Conservation (phyloP, 139 green algal genomes). For the Coelastrella sp. region DNA sequence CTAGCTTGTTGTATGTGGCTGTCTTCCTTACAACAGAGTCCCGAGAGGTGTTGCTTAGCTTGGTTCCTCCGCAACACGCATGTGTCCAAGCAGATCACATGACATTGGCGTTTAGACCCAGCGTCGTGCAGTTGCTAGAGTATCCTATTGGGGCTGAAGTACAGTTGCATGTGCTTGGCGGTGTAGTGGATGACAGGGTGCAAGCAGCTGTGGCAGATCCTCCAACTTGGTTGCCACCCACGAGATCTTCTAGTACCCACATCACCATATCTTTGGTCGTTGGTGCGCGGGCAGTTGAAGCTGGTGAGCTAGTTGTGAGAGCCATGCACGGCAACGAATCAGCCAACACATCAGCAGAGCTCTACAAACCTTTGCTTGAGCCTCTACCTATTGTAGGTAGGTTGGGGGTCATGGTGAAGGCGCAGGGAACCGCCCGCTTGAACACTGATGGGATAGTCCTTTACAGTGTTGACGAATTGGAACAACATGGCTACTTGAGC, state of each 20-base stretch:
- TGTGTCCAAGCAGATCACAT: conserved; percentile 43
- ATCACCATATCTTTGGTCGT: conserved; percentile 33
- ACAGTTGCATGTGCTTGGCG: neutral
- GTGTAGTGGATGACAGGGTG: conserved; percentile 13
- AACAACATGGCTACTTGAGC: neutral
- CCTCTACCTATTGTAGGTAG: conserved; percentile 25
- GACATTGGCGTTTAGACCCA: conserved; percentile 38
- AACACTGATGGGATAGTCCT: neutral
- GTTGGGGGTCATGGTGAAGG: conserved; percentile 17
- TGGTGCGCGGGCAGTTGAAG: neutral
- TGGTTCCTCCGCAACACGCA: conserved; percentile 25
- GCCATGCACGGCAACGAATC: neutral
- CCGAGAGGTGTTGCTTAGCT: conserved; percentile 27
- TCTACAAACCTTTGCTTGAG: conserved; percentile 30
- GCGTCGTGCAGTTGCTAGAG: conserved; percentile 5
- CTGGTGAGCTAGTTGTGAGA: neutral
- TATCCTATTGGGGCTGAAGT: conserved; percentile 36
- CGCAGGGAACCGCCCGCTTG: neutral
- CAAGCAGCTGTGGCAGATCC: conserved; percentile 23
- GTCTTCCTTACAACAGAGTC: conserved; percentile 47
- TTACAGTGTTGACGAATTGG: conserved; percentile 13
- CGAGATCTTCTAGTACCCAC: neutral
- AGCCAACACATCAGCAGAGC: neutral
- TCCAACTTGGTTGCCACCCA: conserved; percentile 37
- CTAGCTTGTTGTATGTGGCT: conserved; percentile 26